Base-by-base conservation (phyloP, 2,329 filamentous ascomycete species). In the Stemphylium lycopersici region DNA sequence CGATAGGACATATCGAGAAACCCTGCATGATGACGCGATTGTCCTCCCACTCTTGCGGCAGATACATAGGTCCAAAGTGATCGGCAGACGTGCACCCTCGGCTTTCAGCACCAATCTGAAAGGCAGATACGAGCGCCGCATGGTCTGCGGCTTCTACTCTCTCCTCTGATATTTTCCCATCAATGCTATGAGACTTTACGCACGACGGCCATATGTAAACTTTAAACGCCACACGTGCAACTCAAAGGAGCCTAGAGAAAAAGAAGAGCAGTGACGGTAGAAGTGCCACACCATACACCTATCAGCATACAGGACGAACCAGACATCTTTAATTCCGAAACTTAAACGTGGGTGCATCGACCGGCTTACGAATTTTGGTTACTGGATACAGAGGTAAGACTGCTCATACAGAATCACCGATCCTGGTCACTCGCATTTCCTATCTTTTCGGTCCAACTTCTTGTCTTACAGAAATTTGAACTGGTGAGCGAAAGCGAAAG, bases 371-470 rank as follows among this genome's bases (percentile, higher is more conserved):
- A 18, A 74, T 59, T 49, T 69, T 73, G 42, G 70, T 67, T 36
- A 65, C 69, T 24, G 73, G 58, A 20, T 73, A 70, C 1, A 57
- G 62, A 4, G 70, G 68, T 39, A 73, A 68, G 0, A 62, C 70
- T 11, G 69, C 70, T 71, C 71, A 74, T 50, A n/a, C n/a, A n/a
- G n/a, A n/a, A n/a, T n/a, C n/a, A n/a, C n/a, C n/a, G n/a, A n/a
- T n/a, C n/a, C n/a, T n/a, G n/a, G n/a, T n/a, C n/a, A n/a, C 70
- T 66, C 41, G 73, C 71, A 70, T 29, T 73, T 68, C 61, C 73
- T 74, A 12, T 73, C 71, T 50, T 71, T 62, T n/a, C 69, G 70
- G 34, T 58, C 62, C 48, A 69, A 49, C 37, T 68, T 70, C 49
- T 69, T 65, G 70, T 12, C 68, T 69, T 10, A 71, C 63, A 73